Evolutionary conservation across 164 flowering plant genomes (phyloP), one percentile per base, ranked within the genome.

Genomic region (Piper longum): DNA sequence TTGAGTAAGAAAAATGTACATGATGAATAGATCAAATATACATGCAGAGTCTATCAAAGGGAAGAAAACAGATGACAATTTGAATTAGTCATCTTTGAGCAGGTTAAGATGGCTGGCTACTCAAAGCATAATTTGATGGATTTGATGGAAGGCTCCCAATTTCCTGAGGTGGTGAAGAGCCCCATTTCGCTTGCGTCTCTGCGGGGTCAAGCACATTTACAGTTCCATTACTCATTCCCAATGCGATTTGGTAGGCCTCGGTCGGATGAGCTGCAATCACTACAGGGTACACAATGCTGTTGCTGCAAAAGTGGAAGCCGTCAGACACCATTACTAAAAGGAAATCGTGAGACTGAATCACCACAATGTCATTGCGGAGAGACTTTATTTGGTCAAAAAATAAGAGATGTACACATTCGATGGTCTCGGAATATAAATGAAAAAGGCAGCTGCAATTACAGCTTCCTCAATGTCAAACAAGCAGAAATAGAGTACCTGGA

Each of bases 191-290:
- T 45, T 84, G 85, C 5, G 62, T 71, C 60, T 84, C 92, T 0
- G 75, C 69, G 3, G 89, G 89, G 73, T 86, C 89, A 16, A 84
- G 63, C 41, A 86, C 87, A 40, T 81, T 70, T 7, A 86, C 92
- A 5, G 75, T 56, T 19, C 92, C 87, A 57, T 86, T 89, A n/a
- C 74, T 84, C 82, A 86, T 76, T 18, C 92, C 89, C 19, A 86
- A 77, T 0, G 89, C 89, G 44, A 86, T 71, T 72, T 86, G 92
- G 62, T 83, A 80, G 5, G 89, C 75, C 57, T 86, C 92, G 2
- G 79, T 69, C 41, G 92, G 92, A 66, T 86, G 89, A 41, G 87
- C 83, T 1, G 89, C 86, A 43, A 86, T 77, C 18, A 84, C 87
- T 55, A 71, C 40, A n/a, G 92, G 89, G 62, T 72, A 77, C 13